phyloP scores from a whole-genome alignment of 306 rosid species.

The Cucurbita ficifolia region DNA sequence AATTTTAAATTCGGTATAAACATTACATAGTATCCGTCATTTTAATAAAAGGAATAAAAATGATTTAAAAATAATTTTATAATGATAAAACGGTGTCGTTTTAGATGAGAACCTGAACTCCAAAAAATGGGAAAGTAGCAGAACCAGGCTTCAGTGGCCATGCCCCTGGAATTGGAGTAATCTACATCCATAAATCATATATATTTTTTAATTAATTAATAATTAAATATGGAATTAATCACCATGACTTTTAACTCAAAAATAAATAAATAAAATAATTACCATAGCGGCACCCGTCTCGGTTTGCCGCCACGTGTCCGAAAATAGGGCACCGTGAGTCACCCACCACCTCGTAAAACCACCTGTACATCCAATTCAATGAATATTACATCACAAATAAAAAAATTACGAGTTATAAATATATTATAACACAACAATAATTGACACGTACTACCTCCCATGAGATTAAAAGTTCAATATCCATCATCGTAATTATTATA shows the following conservation, averaged over 20 bases:
- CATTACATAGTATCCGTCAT: too few relatives aligned
- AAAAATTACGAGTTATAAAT: too few relatives aligned
- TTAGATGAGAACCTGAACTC: constrained; percentile 56
- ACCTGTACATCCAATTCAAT: neutral
- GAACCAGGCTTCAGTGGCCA: constrained; percentile 99
- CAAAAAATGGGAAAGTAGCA: constrained; percentile 94
- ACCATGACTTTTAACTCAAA: too few relatives aligned
- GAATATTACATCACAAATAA: too few relatives aligned
- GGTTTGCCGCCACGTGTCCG: constrained; percentile 99
- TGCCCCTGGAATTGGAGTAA: constrained; percentile 92
- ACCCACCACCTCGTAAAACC: constrained; percentile 84
- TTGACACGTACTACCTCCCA: too few relatives aligned
- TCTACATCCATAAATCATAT: constrained; percentile 27
- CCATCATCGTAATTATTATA: too few relatives aligned
- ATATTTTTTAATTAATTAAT: neutral
- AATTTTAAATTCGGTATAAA: neutral
- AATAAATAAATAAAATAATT: neutral
- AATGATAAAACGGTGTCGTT: neutral
- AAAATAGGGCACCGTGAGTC: constrained; percentile 88
- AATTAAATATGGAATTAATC: neutral
- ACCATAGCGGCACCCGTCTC: constrained; percentile 98
- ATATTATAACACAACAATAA: too few relatives aligned
- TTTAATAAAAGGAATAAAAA: too few relatives aligned
- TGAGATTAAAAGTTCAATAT: too few relatives aligned
- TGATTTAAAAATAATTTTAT: too few relatives aligned